A percentile compares a stretch with the other conserved stretches of the same genome.
Conservation (phyloP, 2,329 filamentous ascomycete genomes). For the Alternaria sp. region DNA sequence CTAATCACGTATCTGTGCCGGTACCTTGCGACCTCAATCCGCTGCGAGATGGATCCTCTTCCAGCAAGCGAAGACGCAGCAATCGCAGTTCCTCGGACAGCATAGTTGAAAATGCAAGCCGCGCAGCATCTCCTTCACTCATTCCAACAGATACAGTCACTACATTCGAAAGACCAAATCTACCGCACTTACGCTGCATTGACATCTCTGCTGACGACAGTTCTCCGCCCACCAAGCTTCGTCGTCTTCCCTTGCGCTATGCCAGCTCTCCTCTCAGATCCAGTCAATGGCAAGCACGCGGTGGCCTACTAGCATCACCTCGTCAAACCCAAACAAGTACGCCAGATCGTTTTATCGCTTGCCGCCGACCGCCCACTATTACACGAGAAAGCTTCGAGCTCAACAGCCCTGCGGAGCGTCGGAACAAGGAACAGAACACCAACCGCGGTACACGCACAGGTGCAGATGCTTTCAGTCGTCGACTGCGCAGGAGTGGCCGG, state of each 20-base stretch:
- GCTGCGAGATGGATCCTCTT: neutral
- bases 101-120: neutral
- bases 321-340: slow-evolving; percentile 37
- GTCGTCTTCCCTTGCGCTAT: slow-evolving; percentile 24
- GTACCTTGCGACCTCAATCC: neutral
- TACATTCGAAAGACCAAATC: neutral
- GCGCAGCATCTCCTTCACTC: slow-evolving; percentile 2
- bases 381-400: slow-evolving; percentile 59
- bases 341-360: slow-evolving; percentile 66
- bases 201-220: neutral
- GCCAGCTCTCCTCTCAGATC: slow-evolving; percentile 41
- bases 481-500: slow-evolving; percentile 40
- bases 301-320: slow-evolving; percentile 26
- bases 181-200: neutral
- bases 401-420: slow-evolving; percentile 55
- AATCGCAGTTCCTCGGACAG: slow-evolving; percentile 14
- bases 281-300: slow-evolving; percentile 39
- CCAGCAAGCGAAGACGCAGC: neutral
- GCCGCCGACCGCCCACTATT: slow-evolving; percentile 50
- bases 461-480: slow-evolving; percentile 62
- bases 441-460: slow-evolving; percentile 52
- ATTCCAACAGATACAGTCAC: neutral
- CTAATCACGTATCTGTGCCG: slow-evolving; percentile 3
- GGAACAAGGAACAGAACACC: slow-evolving; percentile 56
- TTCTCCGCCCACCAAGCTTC: slow-evolving; percentile 7